Conservation (phyloP, 805 yeast species). For the Diddensiella caesifluorescens region DNA sequence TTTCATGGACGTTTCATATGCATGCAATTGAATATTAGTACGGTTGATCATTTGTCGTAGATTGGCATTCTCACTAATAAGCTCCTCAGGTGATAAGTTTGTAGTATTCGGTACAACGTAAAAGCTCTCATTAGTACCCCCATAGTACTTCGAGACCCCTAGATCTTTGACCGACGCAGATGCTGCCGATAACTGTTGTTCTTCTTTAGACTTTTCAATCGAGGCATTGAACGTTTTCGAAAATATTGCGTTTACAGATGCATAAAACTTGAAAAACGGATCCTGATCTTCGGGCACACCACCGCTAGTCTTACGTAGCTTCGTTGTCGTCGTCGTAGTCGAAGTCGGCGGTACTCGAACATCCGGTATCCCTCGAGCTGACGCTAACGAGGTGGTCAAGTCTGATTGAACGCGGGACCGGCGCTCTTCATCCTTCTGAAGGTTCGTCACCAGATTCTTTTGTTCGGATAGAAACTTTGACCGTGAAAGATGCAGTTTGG, state of each 20-base stretch:
- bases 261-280: slow-evolving; percentile 24
- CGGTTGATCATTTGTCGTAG: slow-evolving; percentile 27
- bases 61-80: slow-evolving; percentile 32
- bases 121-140: slow-evolving; percentile 25
- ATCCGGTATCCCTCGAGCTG: slow-evolving; percentile 26
- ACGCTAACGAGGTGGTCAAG: slow-evolving; percentile 23
- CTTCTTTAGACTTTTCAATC: slow-evolving; percentile 17
- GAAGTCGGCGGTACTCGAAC: slow-evolving; percentile 1
- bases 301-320: background rate
- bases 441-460: slow-evolving; percentile 7
- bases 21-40: slow-evolving; percentile 22
- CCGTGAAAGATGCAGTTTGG: slow-evolving; percentile 29
- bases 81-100: slow-evolving; percentile 30
- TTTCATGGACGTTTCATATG: slow-evolving; percentile 28
- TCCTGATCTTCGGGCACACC: slow-evolving; percentile 19
- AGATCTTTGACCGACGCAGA: slow-evolving; percentile 1
- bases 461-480: slow-evolving; percentile 29
- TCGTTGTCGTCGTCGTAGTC: too few relatives aligned
- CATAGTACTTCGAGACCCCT: slow-evolving; percentile 3
- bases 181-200: slow-evolving; percentile 5
- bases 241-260: slow-evolving; percentile 16
- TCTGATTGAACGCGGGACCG: slow-evolving; percentile 11
- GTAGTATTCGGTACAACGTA: slow-evolving; percentile 30
- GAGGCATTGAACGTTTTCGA: slow-evolving; percentile 18
- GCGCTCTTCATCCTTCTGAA: slow-evolving; percentile 6